Evolutionary conservation across 1,284 basidiomycete species (phyloP).

Genomic region (Tilletia setariae): DNA sequence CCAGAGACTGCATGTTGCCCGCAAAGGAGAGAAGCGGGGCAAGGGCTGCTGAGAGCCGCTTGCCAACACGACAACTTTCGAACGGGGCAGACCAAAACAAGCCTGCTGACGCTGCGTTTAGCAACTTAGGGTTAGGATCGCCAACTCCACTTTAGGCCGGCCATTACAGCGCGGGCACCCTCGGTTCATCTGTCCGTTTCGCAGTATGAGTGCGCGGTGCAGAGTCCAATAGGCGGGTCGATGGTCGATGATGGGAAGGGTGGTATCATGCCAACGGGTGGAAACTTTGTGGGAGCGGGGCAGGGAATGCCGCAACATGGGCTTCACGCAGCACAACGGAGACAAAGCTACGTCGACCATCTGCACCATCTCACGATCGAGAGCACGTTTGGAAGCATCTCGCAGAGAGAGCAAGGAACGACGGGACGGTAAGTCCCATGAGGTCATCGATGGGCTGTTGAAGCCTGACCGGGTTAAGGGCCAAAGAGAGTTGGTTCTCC

Average conservation of each 20-base stretch:
- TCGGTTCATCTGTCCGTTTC: not conserved
- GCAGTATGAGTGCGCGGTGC: not conserved
- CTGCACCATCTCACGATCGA: too few species aligned
- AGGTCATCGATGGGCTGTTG: too few species aligned
- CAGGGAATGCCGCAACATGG: too few species aligned
- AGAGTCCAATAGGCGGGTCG: conserved; percentile 15
- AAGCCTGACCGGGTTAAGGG: too few species aligned
- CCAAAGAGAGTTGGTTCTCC: too few species aligned
- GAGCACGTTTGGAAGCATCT: too few species aligned
- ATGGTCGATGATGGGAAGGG: conserved; percentile 4
- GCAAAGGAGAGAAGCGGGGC: not conserved
- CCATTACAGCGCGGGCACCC: conserved; percentile 7
- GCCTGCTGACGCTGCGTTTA: conserved; percentile 6
- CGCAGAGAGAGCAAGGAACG: too few species aligned
- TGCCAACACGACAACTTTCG: not conserved
- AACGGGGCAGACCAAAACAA: not conserved
- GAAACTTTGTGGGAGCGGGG: too few species aligned
- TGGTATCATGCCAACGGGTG: too few species aligned
- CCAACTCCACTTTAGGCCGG: conserved; percentile 16
- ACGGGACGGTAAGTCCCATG: too few species aligned
- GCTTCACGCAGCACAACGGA: too few species aligned
- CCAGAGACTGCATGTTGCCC: not conserved
- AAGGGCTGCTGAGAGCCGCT: not conserved
- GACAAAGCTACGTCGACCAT: too few species aligned
- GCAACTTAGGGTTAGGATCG: conserved; percentile 17